phyloP scores from a whole-genome alignment of 352 stramenopile genomes.

The Phytophthora parvispora region DNA sequence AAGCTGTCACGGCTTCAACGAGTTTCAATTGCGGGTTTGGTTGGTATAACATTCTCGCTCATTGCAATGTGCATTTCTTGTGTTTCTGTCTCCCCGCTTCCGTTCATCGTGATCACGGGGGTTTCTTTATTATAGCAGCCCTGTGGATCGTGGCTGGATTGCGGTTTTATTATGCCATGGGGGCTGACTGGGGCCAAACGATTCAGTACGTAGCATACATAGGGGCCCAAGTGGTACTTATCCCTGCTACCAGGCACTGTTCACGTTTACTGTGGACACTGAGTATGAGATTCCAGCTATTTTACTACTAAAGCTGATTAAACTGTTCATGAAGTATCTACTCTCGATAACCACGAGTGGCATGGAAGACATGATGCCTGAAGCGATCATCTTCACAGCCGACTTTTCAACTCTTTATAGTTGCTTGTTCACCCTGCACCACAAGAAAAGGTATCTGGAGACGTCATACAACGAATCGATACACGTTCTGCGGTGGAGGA shows the following conservation, averaged over 20 bases:
- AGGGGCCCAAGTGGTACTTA: neutral
- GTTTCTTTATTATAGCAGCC: neutral
- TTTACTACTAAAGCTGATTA: constrained; percentile 27
- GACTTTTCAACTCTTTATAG: constrained; percentile 27
- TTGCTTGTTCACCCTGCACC: too few species aligned
- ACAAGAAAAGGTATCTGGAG: too few species aligned
- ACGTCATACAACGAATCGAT: too few species aligned
- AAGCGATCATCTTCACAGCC: constrained; percentile 20
- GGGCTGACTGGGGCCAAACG: neutral
- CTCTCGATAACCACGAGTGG: neutral
- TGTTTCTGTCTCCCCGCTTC: neutral
- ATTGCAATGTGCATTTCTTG: neutral
- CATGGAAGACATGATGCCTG: constrained; percentile 22
- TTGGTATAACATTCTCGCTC: neutral
- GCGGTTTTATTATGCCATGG: neutral
- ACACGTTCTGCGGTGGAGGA: neutral
- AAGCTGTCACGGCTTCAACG: neutral
- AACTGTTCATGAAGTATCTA: constrained; percentile 25
- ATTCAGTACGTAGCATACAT: neutral
- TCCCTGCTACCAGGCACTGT: constrained; percentile 12
- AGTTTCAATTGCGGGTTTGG: neutral
- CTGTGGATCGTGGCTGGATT: neutral
- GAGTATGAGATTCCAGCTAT: constrained; percentile 7
- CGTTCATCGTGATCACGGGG: neutral
- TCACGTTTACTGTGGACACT: neutral